A percentile compares a stretch with the other conserved stretches of the same genome.
phyloP scores from a whole-genome alignment of 148 eudicot species.

The Dysphania ambrosioides region DNA sequence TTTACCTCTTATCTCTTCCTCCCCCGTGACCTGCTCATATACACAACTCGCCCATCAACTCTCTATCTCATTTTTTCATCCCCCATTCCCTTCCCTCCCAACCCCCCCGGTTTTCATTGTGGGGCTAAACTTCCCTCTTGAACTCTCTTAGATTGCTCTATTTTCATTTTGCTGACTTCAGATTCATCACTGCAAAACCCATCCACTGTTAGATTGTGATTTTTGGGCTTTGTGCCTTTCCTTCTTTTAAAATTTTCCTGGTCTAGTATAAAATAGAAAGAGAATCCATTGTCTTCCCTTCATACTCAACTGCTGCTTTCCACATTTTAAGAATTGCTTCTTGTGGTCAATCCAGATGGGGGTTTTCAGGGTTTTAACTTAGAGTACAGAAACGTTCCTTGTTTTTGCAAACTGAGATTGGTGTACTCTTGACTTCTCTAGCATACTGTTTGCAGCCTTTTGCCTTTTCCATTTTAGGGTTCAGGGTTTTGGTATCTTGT shows the following conservation, averaged over 20 bases:
- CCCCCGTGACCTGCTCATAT: slow-evolving; percentile 33
- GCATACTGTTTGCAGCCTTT: slow-evolving; percentile 30
- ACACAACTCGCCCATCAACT: slow-evolving; percentile 18
- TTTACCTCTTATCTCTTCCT: slow-evolving; percentile 37
- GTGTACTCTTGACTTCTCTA: slow-evolving; percentile 10
- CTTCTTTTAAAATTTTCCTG: slow-evolving; percentile 9
- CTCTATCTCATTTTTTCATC: background rate
- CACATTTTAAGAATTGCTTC: slow-evolving; percentile 21
- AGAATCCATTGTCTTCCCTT: slow-evolving; percentile 12
- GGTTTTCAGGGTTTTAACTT: slow-evolving; percentile 25
- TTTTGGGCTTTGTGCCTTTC: slow-evolving; percentile 32
- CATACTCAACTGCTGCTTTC: slow-evolving; percentile 5
- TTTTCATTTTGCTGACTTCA: slow-evolving; percentile 32
- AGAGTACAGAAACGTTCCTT: slow-evolving; percentile 1
- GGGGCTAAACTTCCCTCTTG: slow-evolving; percentile 27
- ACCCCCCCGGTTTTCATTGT: slow-evolving; percentile 10
- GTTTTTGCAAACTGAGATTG: background rate
- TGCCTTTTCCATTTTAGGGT: slow-evolving; percentile 36
- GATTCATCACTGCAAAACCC: slow-evolving; percentile 29
- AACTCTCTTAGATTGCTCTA: slow-evolving; percentile 19
- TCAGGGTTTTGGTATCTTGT: slow-evolving; percentile 39
- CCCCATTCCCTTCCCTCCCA: background rate
- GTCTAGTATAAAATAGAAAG: slow-evolving; percentile 19
- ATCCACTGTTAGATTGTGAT: slow-evolving; percentile 27
- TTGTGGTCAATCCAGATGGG: slow-evolving; percentile 21